These are phyloP conservation scores for Xylaria sp. DNA, from an alignment of 2,329 filamentous ascomycete genomes.

Conservation along the genomic window DNA sequence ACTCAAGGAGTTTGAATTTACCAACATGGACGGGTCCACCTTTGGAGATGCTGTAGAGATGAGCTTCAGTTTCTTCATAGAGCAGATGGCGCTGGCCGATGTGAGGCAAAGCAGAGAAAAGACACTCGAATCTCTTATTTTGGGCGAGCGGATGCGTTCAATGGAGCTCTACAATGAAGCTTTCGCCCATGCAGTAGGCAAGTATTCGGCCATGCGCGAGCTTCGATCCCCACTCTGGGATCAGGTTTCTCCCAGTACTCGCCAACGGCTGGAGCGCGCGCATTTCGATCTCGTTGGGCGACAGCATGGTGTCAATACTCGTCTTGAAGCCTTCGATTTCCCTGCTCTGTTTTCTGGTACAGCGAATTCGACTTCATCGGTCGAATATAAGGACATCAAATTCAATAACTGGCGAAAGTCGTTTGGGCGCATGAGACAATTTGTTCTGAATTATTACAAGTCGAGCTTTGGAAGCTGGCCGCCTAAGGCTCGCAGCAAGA, in stretches of 20 bases:
- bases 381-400: constrained; percentile 76
- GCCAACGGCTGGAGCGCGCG: constrained; percentile 80
- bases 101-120: constrained; percentile 83
- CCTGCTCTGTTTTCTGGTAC: constrained; percentile 87
- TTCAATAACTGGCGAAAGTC: constrained; percentile 84
- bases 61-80: constrained; percentile 76
- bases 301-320: constrained; percentile 70
- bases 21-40: constrained; percentile 59
- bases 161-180: constrained; percentile 86
- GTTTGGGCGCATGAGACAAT: constrained; percentile 76
- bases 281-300: constrained; percentile 79
- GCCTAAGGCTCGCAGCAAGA: constrained; percentile 88
- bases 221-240: constrained; percentile 72
- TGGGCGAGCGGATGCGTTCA: constrained; percentile 86
- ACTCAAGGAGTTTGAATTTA: constrained; percentile 64
- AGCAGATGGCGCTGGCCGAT: constrained; percentile 78
- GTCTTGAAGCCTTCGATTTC: constrained; percentile 89
- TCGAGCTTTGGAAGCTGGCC: constrained; percentile 74
- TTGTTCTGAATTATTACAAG: constrained; percentile 72
- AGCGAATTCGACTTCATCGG: constrained; percentile 79
- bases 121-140: constrained; percentile 85
- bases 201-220: constrained; percentile 74
- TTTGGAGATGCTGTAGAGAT: constrained; percentile 66
- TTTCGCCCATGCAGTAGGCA: constrained; percentile 89
- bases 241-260: constrained; percentile 72